Evolutionary conservation across 1,139 yeast species (phyloP), one percentile per base, ranked within the genome.

Genomic region (Pneumocystis wakefieldiae): DNA sequence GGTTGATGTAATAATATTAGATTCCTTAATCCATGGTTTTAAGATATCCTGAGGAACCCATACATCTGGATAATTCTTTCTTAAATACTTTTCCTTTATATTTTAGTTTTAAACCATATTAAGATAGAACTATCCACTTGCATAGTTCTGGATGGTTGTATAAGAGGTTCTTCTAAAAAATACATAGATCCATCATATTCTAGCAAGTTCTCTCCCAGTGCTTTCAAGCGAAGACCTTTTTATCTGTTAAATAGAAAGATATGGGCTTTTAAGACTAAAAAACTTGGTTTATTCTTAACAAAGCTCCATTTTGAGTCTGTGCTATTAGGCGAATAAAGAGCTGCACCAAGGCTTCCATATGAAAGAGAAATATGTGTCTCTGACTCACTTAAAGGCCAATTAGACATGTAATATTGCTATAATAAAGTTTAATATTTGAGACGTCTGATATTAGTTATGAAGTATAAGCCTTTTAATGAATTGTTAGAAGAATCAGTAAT

Each of bases 351-450:
- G 15, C 14, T 39, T 19, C 59, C 59, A 39, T 57, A 61, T 12
- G 53, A 57, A 39, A 61, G 42, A 19, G 36, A 57, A 57, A 57
- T 24, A 39, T 57, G 59, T 37, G 59, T 57, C 19, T 37, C 41
- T 19, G 38, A 57, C 2, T 29, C 29, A 19, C 42, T 57, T 37
- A 57, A 37, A 29, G 59, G 59, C 59, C 59, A 57, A 10, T 6
- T 29, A 37, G 59, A 57, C 59, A 57, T 57, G 29, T 39, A 57
- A 19, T 39, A 57, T 10, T 48, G 15, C 3, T 48, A 48, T 8
- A 41, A 41, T 8, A 41, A 41, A 48, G 29, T 24, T 10, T 10
- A 6, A 19, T 12, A 48, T 48, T 24, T 8, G 7, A 15, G 32
- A 2, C 2, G 29, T 24, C 8, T 24, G 5, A 14, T 41, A 41